These are phyloP conservation scores for Thielaviopsis cerberus DNA, from an alignment of 2,329 filamentous ascomycete species.

Conservation along the genomic window DNA sequence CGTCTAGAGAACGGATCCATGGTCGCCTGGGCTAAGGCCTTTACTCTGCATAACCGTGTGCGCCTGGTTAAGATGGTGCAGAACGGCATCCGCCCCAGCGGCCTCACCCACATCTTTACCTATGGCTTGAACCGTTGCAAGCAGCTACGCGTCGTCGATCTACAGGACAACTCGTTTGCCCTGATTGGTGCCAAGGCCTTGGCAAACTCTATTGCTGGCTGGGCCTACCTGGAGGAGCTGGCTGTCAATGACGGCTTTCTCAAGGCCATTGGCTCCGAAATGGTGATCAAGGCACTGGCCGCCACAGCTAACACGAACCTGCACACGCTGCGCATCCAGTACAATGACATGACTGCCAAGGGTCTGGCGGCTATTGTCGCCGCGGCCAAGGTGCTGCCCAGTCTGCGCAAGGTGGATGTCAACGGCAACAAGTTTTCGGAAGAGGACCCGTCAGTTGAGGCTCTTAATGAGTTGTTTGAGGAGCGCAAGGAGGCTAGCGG, in stretches of 20 bases:
- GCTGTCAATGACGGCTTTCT: conserved; percentile 80
- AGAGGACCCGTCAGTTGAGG: conserved; percentile 54
- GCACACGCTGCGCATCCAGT: conserved; percentile 68
- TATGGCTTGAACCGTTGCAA: conserved; percentile 57
- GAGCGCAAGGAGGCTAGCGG: conserved; percentile 57
- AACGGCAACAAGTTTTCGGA: conserved; percentile 93
- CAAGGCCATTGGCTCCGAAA: conserved; percentile 53
- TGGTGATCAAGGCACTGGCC: conserved; percentile 54
- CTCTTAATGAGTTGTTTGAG: conserved; percentile 53
- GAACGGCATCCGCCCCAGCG: conserved; percentile 90
- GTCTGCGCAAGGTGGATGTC: conserved; percentile 69
- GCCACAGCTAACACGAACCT: conserved; percentile 63
- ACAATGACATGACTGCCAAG: conserved; percentile 75
- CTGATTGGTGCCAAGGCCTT: conserved; percentile 60
- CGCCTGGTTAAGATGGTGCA: conserved; percentile 91
- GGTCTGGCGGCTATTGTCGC: conserved; percentile 53
- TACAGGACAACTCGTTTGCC: conserved; percentile 97
- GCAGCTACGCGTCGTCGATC: conserved; percentile 57
- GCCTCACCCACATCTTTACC: conserved; percentile 63
- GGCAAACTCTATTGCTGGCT: conserved; percentile 53
- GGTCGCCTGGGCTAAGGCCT: conserved; percentile 82
- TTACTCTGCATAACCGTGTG: conserved; percentile 63
- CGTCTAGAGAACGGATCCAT: conserved; percentile 90
- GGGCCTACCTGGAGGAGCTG: conserved; percentile 62
- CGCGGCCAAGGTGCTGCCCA: conserved; percentile 53